Evolutionary conservation across 768 basidiomycete species (phyloP).

Genomic region (Russula ochroleuca): DNA sequence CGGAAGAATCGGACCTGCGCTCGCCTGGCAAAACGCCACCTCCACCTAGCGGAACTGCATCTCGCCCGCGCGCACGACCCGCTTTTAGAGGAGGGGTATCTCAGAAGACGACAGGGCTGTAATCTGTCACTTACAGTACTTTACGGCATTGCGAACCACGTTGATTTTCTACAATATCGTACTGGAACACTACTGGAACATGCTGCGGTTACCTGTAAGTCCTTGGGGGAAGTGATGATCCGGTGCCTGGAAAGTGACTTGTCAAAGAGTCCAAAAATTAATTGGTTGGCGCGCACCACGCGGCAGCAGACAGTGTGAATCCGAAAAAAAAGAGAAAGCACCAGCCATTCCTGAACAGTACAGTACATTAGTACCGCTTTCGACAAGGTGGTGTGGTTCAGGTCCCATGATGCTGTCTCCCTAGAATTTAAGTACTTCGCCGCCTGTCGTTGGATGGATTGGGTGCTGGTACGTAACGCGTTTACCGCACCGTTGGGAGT

Average conservation of each 20-base stretch:
- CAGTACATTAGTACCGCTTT: too few relatives aligned
- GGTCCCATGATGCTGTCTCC: too few relatives aligned
- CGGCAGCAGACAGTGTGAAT: too few relatives aligned
- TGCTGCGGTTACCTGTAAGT: neutral
- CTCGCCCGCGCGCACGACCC: slow-evolving; percentile 20
- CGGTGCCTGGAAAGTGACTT: neutral
- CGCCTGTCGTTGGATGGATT: too few relatives aligned
- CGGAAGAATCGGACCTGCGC: neutral
- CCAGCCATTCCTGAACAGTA: too few relatives aligned
- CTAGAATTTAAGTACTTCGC: too few relatives aligned
- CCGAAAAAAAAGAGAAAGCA: too few relatives aligned
- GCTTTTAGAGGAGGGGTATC: slow-evolving; percentile 12
- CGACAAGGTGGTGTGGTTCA: too few relatives aligned
- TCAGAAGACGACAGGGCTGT: neutral
- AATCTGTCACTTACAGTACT: neutral
- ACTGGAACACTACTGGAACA: neutral
- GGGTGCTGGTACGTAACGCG: too few relatives aligned
- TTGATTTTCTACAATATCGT: neutral
- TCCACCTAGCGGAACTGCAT: slow-evolving; percentile 18
- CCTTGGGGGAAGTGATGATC: neutral
- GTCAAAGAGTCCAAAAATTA: too few relatives aligned
- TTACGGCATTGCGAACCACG: neutral
- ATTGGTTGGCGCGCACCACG: too few relatives aligned
- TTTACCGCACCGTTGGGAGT: too few relatives aligned
- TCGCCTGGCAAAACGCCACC: slow-evolving; percentile 29